These are phyloP conservation scores for Huntiella abstrusa DNA, from an alignment of 2,329 filamentous ascomycete species.

Conservation along the genomic window DNA sequence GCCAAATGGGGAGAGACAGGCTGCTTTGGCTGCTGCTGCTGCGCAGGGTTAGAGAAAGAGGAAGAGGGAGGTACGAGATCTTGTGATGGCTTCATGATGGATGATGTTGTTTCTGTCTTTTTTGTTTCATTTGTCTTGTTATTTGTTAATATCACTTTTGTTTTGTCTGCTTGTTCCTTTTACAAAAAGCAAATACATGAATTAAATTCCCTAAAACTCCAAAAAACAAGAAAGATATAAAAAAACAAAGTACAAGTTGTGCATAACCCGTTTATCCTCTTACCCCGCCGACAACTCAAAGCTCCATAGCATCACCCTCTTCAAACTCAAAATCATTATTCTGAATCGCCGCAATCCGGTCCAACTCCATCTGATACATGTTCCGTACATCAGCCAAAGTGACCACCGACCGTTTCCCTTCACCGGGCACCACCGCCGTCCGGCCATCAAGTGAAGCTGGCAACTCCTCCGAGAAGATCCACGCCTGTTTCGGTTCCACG, in stretches of 20 bases:
- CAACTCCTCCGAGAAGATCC: conserved; percentile 45
- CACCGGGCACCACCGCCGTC: conserved; percentile 11
- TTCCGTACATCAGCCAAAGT: conserved; percentile 72
- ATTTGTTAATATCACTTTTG: not conserved
- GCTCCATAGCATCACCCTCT: conserved; percentile 34
- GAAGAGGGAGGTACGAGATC: conserved; percentile 9
- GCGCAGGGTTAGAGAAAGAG: conserved; percentile 13
- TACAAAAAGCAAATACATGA: conserved; percentile 1
- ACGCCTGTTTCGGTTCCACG: conserved; percentile 61
- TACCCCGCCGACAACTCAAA: conserved; percentile 16
- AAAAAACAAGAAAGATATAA: conserved; percentile 15
- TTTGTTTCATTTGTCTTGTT: not conserved
- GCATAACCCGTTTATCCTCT: conserved; percentile 1
- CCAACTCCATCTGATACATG: conserved; percentile 78
- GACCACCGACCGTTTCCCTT: conserved; percentile 52
- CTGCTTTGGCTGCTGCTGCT: conserved; percentile 19
- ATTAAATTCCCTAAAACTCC: conserved; percentile 11
- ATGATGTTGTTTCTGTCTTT: not conserved
- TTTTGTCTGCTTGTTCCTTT: not conserved
- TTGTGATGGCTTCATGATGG: no score
- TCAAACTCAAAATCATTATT: conserved; percentile 73
- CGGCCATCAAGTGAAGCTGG: conserved; percentile 6
- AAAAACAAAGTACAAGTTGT: conserved; percentile 5
- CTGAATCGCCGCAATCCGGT: conserved; percentile 72
- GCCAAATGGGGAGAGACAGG: conserved; percentile 26